Base-by-base conservation (phyloP, 148 eudicot species). In the Camellia sinensis region DNA sequence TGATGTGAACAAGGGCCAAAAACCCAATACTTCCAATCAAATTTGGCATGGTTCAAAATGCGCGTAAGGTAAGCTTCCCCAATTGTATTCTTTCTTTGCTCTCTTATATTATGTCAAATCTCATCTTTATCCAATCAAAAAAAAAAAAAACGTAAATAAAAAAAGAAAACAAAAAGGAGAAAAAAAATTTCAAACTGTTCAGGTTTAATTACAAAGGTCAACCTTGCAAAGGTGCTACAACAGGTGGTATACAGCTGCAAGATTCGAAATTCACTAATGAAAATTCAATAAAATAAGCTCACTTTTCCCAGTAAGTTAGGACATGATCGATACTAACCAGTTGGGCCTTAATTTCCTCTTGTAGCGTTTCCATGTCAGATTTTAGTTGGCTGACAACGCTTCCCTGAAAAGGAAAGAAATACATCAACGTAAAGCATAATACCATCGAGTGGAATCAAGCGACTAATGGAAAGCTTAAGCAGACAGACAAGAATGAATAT, bases 281-380 rank as follows among this genome's bases (percentile, higher is more conserved):
- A 67, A 73, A 59, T 22, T 73, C 61, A 64, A 22, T 62, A 9
- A 61, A 61, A 57, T 8, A 81, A 18, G 75, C n/a, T 63, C 67
- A 64, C 56, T 64, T 48, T 12, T 37, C 65, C 40, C 79, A 46
- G 74, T 10, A 57, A 77, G 19, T 14, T 22, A 68, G 75, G 62
- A 59, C 15, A 71, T 66, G 60, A 72, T 53, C 68, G 22, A 88
- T 79, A 86, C 97, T 85, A 83, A 96, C 99, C 95, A 92, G 73
- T 68, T 85, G 89, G 76, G 87, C 78, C 80, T 88, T 92, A 73
- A 96, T 92, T 85, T 96, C 98, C 71, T 81, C 90, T 76, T 91
- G 98, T 82, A 94, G 83, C 78, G 53, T 90, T 80, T 91, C 93
- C 89, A 92, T 87, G 73, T 94, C 99, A 85, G 77, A 84, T 87